Base-by-base conservation (phyloP, 2,329 filamentous ascomycete species). In the Spiromastix sp. region DNA sequence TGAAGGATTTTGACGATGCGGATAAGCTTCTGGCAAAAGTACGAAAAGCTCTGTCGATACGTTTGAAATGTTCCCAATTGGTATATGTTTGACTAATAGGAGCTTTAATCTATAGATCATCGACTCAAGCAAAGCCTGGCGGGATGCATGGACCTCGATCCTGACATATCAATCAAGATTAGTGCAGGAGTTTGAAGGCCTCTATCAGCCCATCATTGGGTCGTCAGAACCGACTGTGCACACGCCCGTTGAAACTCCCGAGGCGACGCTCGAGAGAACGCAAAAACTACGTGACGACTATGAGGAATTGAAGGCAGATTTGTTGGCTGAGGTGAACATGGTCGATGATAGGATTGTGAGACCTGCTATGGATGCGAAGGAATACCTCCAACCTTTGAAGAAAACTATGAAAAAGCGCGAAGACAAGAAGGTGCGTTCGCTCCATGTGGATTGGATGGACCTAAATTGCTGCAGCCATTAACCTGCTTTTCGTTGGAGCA, bases 361-460 rank as follows among this genome's bases (percentile, higher is more conserved):
- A 39, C 82, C 84, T 0, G 80, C 79, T 3, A 74, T 72, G 38
- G 72, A 80, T 34, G 81, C 81, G 5, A 80, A 76, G 48, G 74
- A 79, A 34, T 73, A 64, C 36, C 68, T 89, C 40, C 74, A 78
- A 44, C 77, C 81, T 2, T 68, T 91, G 54, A 79, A 81, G 50
- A 91, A 86, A 61, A 79, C 78, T 1, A 84, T 93, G 51, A 91
- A 89, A 62, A 86, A 85, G 57, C 69, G 85, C 30, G 83, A 91
- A 52, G 82, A 87, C 49, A 83, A 78, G 60, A 79, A 85, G 62
- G 70, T 72, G 40, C 7, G 51, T 27, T 34, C 18, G 28, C 12
- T 24, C 12, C 16, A 15, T 30, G 8, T 24, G 7, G 21, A 7
- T 24, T n/a, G 21, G n/a, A 24, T 24, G 7, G 21, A 7, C n/a